Base-by-base conservation (phyloP, 176 grass and related monocot genomes). In the Bothriochloa decipiens region DNA sequence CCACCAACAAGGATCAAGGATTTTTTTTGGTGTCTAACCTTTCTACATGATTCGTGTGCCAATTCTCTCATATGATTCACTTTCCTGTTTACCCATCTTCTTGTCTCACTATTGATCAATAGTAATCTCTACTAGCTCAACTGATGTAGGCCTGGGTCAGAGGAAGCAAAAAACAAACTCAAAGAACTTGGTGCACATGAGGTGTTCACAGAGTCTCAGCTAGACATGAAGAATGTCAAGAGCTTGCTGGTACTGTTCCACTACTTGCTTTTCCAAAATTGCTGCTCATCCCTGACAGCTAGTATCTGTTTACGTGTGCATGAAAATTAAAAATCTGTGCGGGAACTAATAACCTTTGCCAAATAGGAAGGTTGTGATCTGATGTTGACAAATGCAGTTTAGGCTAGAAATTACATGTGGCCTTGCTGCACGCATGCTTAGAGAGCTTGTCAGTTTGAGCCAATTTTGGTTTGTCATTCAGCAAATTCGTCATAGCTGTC, bases 211-310 rank as follows among this genome's bases (percentile, higher is more conserved):
- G 92, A 94, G 89, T 91, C 85, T 55, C 91, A 95, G 80, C 86
- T 98, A 79, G 83, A 98, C 68, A 58, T 91, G 32, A 98, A 91
- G 86, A 82, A 98, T 85, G 74, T 93, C 26, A 95, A 95, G 86
- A 82, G 64, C 50, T 90, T 98, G 50, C 89, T 98, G 91, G 95
- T 98, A 93, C 20, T 45, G 3, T 25, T 82, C 81, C 50, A 37
- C 43, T 55, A 29, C 65, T 36, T 83, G 20, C 62, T 61, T 78
- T 70, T 57, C 25, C 3, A n/a, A 37, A 49, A 43, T 74, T 14
- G 74, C 9, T 37, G 3, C 15, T 41, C 40, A 60, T 45, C 70
- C 66, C 3, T 67, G 6, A 72, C n/a, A 65, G 1, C 26, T 65
- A 49, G 4, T 84, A 11, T 36, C 64, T 78, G 45, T 8, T 20